phyloP scores from a whole-genome alignment of 805 yeast genomes.

The Wickerhamiella bombiphila region DNA sequence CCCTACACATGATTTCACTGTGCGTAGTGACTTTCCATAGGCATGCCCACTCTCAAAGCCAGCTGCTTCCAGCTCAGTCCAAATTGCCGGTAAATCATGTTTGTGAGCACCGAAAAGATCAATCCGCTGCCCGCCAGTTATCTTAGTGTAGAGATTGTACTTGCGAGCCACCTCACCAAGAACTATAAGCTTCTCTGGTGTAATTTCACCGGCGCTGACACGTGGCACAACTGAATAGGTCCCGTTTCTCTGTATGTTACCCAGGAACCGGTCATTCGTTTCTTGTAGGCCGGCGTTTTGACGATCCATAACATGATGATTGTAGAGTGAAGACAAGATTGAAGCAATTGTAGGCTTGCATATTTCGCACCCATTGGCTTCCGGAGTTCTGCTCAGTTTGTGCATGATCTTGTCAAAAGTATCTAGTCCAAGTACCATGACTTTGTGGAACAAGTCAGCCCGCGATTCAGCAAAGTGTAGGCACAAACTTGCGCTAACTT shows the following conservation, averaged over 20 bases:
- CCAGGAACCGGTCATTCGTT: conserved; percentile 26
- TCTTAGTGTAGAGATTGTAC: conserved; percentile 25
- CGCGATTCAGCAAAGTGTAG: conserved; percentile 26
- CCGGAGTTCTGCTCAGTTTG: conserved; percentile 20
- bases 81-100: conserved; percentile 23
- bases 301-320: conserved; percentile 22
- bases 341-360: conserved; percentile 28
- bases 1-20: conserved; percentile 29
- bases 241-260: conserved; percentile 28
- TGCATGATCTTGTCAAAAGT: conserved; percentile 23
- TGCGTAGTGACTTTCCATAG: conserved; percentile 26
- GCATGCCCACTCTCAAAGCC: conserved; percentile 30
- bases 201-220: conserved; percentile 28
- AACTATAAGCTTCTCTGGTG: conserved; percentile 27
- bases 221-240: conserved; percentile 28
- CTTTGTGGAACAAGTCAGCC: conserved; percentile 25
- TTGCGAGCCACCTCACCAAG: conserved; percentile 25
- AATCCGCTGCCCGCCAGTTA: conserved; percentile 27
- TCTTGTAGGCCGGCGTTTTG: conserved; percentile 27
- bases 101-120: conserved; percentile 26
- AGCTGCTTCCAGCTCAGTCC: conserved; percentile 23
- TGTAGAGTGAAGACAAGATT: conserved; percentile 25
- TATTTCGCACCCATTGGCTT: conserved; percentile 26
- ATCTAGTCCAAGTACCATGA: conserved; percentile 24
- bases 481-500: conserved; percentile 24